Percentiles rank a stretch among this genome's conserved stretches.
Evolutionary conservation across 179 eudicot species (phyloP).

Genomic region (Spergularia azorica): DNA sequence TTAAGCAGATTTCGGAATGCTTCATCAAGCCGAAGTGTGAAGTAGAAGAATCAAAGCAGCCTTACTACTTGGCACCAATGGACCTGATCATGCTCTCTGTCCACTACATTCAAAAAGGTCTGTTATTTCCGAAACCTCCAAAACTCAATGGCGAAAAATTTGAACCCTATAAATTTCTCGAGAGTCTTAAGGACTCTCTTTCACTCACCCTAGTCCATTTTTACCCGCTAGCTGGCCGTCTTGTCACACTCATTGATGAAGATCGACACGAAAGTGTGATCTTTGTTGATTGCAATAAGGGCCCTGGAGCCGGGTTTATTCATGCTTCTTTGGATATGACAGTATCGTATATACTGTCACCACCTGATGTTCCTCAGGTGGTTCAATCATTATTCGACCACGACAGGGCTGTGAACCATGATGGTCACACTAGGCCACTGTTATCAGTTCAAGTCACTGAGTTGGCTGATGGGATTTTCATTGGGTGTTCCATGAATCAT

Average conservation of each 20-base stretch:
- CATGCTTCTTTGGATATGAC: constrained; percentile 21
- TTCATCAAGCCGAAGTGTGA: constrained; percentile 24
- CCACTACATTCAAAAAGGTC: constrained; percentile 32
- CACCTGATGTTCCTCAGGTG: constrained; percentile 20
- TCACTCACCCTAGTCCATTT: constrained; percentile 26
- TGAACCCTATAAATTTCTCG: background rate
- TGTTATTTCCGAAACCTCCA: constrained; percentile 23
- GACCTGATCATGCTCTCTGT: constrained; percentile 20
- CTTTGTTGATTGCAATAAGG: constrained; percentile 24
- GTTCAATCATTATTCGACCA: constrained; percentile 48
- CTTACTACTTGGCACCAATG: constrained; percentile 18
- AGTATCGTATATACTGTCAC: constrained; percentile 17
- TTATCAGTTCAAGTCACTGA: constrained; percentile 33
- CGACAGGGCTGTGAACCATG: constrained; percentile 38
- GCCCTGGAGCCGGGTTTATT: constrained; percentile 22
- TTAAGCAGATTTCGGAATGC: constrained; percentile 13
- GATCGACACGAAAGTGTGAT: constrained; percentile 5
- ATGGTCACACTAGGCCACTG: constrained; percentile 41
- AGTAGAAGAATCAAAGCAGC: constrained; percentile 17
- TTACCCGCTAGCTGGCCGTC: constrained; percentile 27
- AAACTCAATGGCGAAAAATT: background rate
- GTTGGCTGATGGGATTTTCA: constrained; percentile 21
- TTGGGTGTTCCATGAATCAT: constrained; percentile 38
- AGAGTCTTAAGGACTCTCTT: constrained; percentile 21
- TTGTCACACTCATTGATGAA: constrained; percentile 7